Percentiles rank a stretch among this genome's conserved stretches.
Evolutionary conservation across 2,329 filamentous ascomycete genomes (phyloP).

Genomic region (Venturia carpophila): DNA sequence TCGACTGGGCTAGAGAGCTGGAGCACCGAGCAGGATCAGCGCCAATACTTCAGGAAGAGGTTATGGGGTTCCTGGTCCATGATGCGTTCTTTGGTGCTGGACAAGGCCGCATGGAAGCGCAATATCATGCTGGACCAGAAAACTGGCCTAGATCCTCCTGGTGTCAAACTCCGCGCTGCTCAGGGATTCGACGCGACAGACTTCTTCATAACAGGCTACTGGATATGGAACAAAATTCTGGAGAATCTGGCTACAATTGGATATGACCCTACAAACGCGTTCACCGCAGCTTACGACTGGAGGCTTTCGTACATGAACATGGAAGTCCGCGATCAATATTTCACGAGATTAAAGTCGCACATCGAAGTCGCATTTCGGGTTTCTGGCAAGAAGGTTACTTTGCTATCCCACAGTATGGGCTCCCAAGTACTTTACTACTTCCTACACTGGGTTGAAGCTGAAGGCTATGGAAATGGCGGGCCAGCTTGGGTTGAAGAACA

Average conservation of each 20-base stretch:
- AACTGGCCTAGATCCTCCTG: constrained; percentile 83
- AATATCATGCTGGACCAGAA: constrained; percentile 95
- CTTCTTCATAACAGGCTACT: constrained; percentile 85
- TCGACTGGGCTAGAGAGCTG: constrained; percentile 95
- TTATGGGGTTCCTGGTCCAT: constrained; percentile 98
- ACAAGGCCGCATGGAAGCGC: constrained; percentile 89
- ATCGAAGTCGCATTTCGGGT: constrained; percentile 77
- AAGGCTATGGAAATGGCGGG: constrained; percentile 71
- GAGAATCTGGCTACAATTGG: constrained; percentile 94
- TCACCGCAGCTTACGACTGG: constrained; percentile 78
- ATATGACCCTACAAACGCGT: constrained; percentile 78
- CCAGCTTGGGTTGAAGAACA: constrained; percentile 82
- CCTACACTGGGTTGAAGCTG: constrained; percentile 72
- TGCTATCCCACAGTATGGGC: constrained; percentile 95
- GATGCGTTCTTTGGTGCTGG: constrained; percentile 89
- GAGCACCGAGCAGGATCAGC: constrained; percentile 78
- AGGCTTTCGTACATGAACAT: constrained; percentile 83
- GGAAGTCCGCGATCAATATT: constrained; percentile 87
- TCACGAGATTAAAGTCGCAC: constrained; percentile 79
- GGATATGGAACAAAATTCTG: constrained; percentile 99
- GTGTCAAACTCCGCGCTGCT: constrained; percentile 82
- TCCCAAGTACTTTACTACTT: constrained; percentile 88
- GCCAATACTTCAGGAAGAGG: constrained; percentile 87
- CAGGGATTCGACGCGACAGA: constrained; percentile 97
- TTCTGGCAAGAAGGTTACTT: constrained; percentile 68